Evolutionary conservation across 2,329 filamentous ascomycete species (phyloP).

Genomic region (Arthrobotrys megalospora): DNA sequence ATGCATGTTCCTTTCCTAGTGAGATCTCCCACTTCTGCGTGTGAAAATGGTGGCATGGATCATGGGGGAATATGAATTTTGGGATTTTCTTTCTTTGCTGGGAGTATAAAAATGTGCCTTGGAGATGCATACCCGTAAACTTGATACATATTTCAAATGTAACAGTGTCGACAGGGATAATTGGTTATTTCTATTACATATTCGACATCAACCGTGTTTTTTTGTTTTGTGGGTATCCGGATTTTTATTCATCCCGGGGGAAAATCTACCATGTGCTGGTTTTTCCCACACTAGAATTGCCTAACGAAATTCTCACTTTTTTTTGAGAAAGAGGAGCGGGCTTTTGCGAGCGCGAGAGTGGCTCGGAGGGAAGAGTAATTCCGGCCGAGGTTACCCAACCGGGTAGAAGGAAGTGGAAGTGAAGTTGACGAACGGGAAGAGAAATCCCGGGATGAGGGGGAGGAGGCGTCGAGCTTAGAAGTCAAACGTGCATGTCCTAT

Average conservation of each 20-base stretch:
- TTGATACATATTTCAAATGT: not conserved
- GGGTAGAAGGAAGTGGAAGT: constrained; percentile 14
- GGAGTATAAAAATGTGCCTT: not conserved
- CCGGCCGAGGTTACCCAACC: constrained; percentile 22
- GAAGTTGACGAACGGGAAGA: not conserved
- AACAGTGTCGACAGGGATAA: constrained; percentile 5
- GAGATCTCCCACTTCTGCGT: not conserved
- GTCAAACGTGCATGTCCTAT: not conserved
- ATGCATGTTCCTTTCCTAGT: not conserved
- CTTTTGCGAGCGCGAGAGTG: not conserved
- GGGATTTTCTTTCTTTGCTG: no score
- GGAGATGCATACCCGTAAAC: not conserved
- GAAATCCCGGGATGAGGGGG: not conserved
- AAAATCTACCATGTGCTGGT: not conserved
- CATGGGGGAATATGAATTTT: not conserved
- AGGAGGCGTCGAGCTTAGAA: not conserved
- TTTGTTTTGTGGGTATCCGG: not conserved
- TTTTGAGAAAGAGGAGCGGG: not conserved
- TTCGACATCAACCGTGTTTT: not conserved
- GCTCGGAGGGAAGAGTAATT: not conserved
- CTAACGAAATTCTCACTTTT: not conserved
- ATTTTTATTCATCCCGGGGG: not conserved
- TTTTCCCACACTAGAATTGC: constrained; percentile 22
- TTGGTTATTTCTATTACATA: constrained; percentile 1
- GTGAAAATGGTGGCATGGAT: not conserved